phyloP scores from a whole-genome alignment of 352 stramenopile genomes.

The Phytophthora foliorum region DNA sequence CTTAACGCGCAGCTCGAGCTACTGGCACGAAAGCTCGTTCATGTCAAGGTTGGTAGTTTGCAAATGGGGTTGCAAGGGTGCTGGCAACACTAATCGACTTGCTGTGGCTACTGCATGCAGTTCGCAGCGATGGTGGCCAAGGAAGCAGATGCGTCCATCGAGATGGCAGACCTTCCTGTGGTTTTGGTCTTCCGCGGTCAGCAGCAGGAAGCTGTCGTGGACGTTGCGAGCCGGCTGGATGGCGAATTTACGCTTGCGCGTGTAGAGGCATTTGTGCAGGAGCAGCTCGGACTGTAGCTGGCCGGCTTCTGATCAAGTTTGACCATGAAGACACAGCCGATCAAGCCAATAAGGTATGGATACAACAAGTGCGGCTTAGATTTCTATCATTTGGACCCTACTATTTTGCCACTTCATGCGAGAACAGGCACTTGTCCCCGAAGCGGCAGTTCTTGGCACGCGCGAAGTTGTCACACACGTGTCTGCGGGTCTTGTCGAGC shows the following conservation, averaged over 20 bases:
- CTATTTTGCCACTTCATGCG: constrained; percentile 46
- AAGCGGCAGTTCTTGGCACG: constrained; percentile 66
- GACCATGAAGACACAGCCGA: constrained; percentile 7
- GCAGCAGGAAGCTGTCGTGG: constrained; percentile 67
- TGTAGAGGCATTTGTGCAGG: constrained; percentile 46
- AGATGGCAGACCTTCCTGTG: constrained; percentile 70
- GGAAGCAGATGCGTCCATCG: constrained; percentile 77
- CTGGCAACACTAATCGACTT: background rate
- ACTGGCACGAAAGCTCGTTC: constrained; percentile 61
- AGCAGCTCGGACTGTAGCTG: constrained; percentile 44
- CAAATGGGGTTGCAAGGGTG: background rate
- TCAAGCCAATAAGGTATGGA: constrained; percentile 4
- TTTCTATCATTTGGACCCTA: constrained; percentile 31
- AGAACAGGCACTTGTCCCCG: constrained; percentile 81
- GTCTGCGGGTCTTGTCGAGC: constrained; percentile 63
- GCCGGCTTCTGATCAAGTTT: constrained; percentile 4
- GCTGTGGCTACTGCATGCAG: constrained; percentile 20
- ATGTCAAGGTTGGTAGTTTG: constrained; percentile 72
- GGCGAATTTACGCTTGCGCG: constrained; percentile 73
- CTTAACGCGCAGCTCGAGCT: constrained; percentile 74
- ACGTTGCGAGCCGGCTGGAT: constrained; percentile 64
- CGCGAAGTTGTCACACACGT: constrained; percentile 66
- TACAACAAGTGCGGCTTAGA: constrained; percentile 17
- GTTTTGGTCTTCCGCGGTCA: constrained; percentile 71
- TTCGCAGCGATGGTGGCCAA: constrained; percentile 71